Base-by-base conservation (phyloP, 352 stramenopile species). In the Stramenopiles sp. region DNA sequence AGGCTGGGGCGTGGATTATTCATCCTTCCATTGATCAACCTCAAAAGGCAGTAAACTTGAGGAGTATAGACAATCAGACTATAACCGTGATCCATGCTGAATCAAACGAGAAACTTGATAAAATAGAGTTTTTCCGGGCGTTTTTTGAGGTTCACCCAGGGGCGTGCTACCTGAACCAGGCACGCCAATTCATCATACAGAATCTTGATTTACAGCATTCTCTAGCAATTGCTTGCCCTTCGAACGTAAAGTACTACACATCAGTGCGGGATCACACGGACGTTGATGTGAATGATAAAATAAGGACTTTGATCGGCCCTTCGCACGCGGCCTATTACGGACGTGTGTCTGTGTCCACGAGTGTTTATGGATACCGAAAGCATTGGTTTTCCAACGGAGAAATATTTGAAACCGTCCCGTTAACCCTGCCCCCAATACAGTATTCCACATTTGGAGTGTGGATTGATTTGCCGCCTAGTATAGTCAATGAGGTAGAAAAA, bases 351-450 rank as follows among this genome's bases (percentile, higher is more conserved):
- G 81, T 93, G 31, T 68, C 85, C 37, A 91, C 82, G 1, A 82
- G 80, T 1, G 88, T 96, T 18, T 86, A 89, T 75, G 90, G 90
- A 37, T 93, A 86, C 43, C 84, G 80, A 32, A 84, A 92, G 73
- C 68, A 93, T 49, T 89, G 91, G 78, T 93, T 92, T 77, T 80
- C 81, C 4, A 87, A 84, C 12, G 84, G 89, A 80, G 77, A 81
- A 34, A 75, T 84, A 37, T 77, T 98, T 71, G 85, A 88, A 69
- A 82, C 84, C 33, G 90, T 87, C 68, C 89, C 96, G 75, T 95
- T 98, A 75, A 88, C 85, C 0, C 81, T 99, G n/a, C 94, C 95
- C 6, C 87, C 85, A 0, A 93, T 98, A 86, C 88, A 98, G 81
- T 92, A 87, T 73, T 92, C 94, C 53, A 96, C 91, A 1, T 85